Evolutionary conservation across 805 yeast species (phyloP), one percentile per base, ranked within the genome.

Genomic region (Kodamaea kakaduensis): DNA sequence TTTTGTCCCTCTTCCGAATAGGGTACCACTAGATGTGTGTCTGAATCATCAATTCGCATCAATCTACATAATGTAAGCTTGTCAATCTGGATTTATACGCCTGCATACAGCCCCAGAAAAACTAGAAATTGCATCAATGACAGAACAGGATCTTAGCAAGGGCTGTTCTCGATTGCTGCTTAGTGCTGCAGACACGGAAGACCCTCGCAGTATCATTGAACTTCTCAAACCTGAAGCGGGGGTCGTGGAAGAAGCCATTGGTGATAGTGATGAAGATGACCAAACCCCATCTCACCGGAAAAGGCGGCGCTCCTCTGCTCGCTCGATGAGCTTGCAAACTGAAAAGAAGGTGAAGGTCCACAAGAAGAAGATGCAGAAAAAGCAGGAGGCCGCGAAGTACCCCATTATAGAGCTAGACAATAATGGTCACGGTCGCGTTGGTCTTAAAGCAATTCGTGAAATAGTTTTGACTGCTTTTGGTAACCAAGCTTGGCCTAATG

Each of bases 241-340:
- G 14, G 30, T n/a, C 24, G n/a, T 19, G 1, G 54, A 51, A 27
- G 52, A 52, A 19, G 59, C 49, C 16, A 46, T 56, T 8, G 51
- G 54, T 3, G 37, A 51, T 21, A 50, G 47, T 14, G 59, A 53
- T n/a, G 50, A 47, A 10, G 46, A 49, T 10, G 18, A n/a, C 9
- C 6, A 25, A 3, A 10, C 10, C 14, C 31, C 31, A 10, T 17
- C 22, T 7, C 29, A 36, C 9, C 35, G 34, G 32, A 59, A 53
- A 22, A 52, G 79, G 30, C 59, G 73, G 44, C 51, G 73, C 34
- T 65, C 72, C 22, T 50, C 66, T 40, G 52, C 54, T 22, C 57
- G 62, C 46, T 46, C 59, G 22, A 14, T 28, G 26, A 17, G 23
- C 16, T 17, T 37, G 3, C 12, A 22, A 9, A 33, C 30, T 6